These are phyloP conservation scores for Lichtheimia corymbifera DNA, from an alignment of 371 early-diverging fungal species.

Conservation along the genomic window DNA sequence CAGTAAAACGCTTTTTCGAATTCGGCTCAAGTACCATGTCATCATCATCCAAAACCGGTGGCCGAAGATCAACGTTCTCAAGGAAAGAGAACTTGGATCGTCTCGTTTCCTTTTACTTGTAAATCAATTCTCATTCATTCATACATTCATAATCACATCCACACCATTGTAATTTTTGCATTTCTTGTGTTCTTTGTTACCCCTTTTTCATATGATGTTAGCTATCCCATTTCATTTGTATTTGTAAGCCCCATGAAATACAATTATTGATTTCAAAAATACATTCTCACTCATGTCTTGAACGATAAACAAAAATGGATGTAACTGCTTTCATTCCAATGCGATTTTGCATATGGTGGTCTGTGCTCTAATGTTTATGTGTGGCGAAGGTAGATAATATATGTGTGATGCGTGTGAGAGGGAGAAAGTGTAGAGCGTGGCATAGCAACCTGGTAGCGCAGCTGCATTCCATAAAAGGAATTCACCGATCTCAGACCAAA, in stretches of 20 bases:
- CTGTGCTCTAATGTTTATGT: too few species aligned
- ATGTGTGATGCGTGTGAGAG: too few species aligned
- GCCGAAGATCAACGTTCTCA: neutral
- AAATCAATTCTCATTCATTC: neutral
- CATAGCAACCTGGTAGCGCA: too few species aligned
- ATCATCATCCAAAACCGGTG: neutral
- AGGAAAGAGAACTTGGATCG: conserved; percentile 8
- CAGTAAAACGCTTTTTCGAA: neutral
- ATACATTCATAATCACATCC: neutral
- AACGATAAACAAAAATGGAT: too few species aligned
- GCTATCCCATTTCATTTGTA: neutral
- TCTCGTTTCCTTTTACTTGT: conserved; percentile 9
- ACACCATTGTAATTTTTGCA: neutral
- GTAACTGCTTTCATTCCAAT: too few species aligned
- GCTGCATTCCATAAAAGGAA: too few species aligned
- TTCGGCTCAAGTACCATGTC: neutral
- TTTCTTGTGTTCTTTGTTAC: neutral
- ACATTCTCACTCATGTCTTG: too few species aligned
- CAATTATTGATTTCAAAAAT: too few species aligned
- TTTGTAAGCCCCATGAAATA: neutral
- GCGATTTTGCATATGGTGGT: too few species aligned
- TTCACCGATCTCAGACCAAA: too few species aligned
- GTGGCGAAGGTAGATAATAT: too few species aligned
- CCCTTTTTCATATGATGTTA: neutral
- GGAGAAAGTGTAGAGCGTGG: too few species aligned